Percentiles rank a stretch among this genome's conserved stretches.
Conservation (phyloP, 1,139 yeast species). For the Meyerozyma sp. region DNA sequence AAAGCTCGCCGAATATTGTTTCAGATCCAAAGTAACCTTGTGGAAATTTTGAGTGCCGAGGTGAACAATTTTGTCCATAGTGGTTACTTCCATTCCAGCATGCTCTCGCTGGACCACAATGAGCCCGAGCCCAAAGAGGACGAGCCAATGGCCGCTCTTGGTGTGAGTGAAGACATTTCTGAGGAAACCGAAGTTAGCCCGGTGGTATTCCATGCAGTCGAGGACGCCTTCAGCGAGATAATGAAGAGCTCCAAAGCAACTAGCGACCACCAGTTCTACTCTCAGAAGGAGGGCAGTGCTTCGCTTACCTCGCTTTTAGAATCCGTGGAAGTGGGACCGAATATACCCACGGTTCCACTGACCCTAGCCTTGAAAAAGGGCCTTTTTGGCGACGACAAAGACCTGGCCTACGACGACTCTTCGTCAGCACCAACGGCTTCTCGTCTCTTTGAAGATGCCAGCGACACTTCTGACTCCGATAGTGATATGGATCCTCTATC, state of each 20-base stretch:
- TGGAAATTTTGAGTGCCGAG: not conserved
- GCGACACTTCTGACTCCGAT: conserved; percentile 31
- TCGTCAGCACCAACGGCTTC: conserved; percentile 14
- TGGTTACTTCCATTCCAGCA: not conserved
- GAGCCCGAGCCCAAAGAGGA: not conserved
- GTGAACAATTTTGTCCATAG: not conserved
- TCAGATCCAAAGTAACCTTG: conserved; percentile 42
- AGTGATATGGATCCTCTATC: conserved; percentile 21
- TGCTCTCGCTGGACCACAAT: not conserved
- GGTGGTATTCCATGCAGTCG: conserved; percentile 58
- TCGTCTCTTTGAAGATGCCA: conserved; percentile 30
- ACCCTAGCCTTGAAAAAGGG: conserved; percentile 23
- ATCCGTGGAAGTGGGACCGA: not conserved
- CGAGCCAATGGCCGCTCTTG: not conserved
- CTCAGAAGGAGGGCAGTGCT: not conserved
- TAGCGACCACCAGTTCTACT: not conserved
- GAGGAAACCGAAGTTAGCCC: conserved; percentile 22
- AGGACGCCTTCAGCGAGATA: conserved; percentile 64
- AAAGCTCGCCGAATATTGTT: conserved; percentile 54
- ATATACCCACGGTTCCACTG: conserved; percentile 6
- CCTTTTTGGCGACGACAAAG: conserved; percentile 25
- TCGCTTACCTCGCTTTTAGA: not conserved
- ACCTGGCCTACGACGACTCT: conserved; percentile 8
- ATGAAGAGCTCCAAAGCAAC: conserved; percentile 25
- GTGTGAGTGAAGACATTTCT: not conserved